Evolutionary conservation across 805 yeast species (phyloP), one percentile per base, ranked within the genome.

Genomic region (Sungouiozyma intestinalis): DNA sequence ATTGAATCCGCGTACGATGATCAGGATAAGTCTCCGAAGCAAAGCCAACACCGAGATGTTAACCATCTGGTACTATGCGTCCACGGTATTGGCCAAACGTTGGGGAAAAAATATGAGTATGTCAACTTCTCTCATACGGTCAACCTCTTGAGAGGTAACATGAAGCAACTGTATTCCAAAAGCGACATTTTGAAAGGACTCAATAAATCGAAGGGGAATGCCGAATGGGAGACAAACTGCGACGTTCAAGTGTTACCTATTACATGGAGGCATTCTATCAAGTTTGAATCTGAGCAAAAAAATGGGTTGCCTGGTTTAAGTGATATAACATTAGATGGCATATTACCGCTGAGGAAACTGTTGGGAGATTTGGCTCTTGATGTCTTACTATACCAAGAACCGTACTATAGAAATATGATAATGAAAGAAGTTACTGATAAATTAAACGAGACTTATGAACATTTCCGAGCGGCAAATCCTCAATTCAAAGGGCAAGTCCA

Each of bases 61-160:
- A 69, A 69, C 38, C 76, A 73, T 58, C 64, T 90, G 47, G 76
- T 88, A 1, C 66, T 90, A n/a, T 86, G 96, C 55, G 75, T 90
- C 21, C 98, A 90, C 64, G 98, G 98, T 0, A 85, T 90, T 46
- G 98, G 97, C 2, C 98, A 90, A 62, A 75, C 79, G 15, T 65
- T 92, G 40, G 94, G 95, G 1, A 69, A 77, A 37, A 76, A 76
- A 53, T 78, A 81, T 54, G 88, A 87, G 51, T 78, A 81, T 40
- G 81, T 90, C 19, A 85, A 85, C 60, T 92, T 90, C 65, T 79
- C 86, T 7, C 95, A 87, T 56, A 87, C 87, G 32, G 75, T 86
- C 29, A 84, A 82, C 52, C 69, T 73, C 27, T 60, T 88, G 47
- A 64, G 87, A 45, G 65, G 69, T 40, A 72, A 78, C 38, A 66